phyloP scores from a whole-genome alignment of 768 basidiomycete species.

The Lyophyllum atratum region DNA sequence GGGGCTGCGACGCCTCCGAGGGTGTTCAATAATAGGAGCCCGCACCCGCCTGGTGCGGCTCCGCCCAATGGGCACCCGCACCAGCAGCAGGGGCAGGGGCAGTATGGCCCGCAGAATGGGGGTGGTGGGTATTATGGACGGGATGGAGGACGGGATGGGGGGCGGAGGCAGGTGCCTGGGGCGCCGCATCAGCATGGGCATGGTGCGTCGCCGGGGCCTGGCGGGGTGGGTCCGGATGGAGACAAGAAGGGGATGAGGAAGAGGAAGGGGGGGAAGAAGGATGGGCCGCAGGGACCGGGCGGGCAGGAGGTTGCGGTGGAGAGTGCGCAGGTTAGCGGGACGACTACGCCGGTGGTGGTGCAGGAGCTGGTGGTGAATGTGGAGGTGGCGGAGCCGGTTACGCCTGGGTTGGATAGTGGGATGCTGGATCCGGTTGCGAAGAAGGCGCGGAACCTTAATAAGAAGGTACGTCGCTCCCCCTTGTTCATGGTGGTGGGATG shows the following conservation, averaged over 20 bases:
- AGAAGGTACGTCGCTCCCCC: conserved; percentile 67
- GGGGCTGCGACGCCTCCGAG: conserved; percentile 63
- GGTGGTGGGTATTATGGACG: conserved; percentile 19
- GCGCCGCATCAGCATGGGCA: conserved; percentile 36
- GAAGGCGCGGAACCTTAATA: conserved; percentile 92
- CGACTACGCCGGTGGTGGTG: conserved; percentile 9
- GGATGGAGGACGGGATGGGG: conserved; percentile 34
- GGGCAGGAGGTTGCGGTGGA: conserved; percentile 33
- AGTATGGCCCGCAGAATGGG: conserved; percentile 35
- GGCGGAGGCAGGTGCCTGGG: conserved; percentile 75
- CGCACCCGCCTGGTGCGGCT: conserved; percentile 51
- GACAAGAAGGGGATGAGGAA: conserved; percentile 38
- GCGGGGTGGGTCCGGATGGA: conserved; percentile 38
- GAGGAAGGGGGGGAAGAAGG: conserved; percentile 54
- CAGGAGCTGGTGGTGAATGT: conserved; percentile 20
- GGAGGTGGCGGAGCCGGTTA: conserved; percentile 42
- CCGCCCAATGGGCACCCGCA: conserved; percentile 28
- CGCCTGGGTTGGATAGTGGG: conserved; percentile 53
- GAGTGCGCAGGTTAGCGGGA: conserved; percentile 18
- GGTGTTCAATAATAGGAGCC: conserved; percentile 58
- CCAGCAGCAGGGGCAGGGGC: conserved; percentile 9
- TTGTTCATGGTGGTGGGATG: background rate
- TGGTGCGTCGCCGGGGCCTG: conserved; percentile 39
- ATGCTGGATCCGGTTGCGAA: conserved; percentile 81
- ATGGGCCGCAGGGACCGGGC: conserved; percentile 36